Base-by-base conservation (phyloP, 331 rosid species). In the Stylosanthes scabra region DNA sequence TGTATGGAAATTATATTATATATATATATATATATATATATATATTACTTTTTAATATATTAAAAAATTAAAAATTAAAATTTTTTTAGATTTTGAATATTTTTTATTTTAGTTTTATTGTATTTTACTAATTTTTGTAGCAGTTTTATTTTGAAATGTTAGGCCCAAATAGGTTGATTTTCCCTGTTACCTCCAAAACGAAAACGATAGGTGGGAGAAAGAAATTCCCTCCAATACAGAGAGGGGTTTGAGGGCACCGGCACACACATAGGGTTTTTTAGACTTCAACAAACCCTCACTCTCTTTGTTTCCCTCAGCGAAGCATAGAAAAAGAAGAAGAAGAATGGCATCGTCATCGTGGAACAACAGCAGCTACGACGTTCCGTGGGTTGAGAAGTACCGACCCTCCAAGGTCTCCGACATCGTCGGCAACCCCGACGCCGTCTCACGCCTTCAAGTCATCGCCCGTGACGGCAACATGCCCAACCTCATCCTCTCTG, bases 361-460 rank as follows among this genome's bases (percentile, higher is more conserved):
- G 2, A 40, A 77, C 77, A 72, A 11, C 80, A 70, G 11, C 80
- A 66, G 13, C 77, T 94, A 89, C 81, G 97, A 94, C 61, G 78
- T 87, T 2, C 96, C 99, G 11, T 94, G 97, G 99, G 92, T 94
- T 7, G 99, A 94, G 88, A 94, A 94, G 88, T 94, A 85, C 82
- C 88, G 97, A 65, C 99, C 99, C 69, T 66, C 0, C 86, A 94
- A 82, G 80, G 91, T 94, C 72, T 70, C 63, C 6, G 97, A 94
- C 86, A 91, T 94, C 47, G 97, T 94, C 11, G 99, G 97, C 75
- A 91, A 94, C 66, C 86, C 84, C 20, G 99, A 94, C 67, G 95
- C 99, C 70, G 97, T 94, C n/a, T 91, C 96, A 3, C 62, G 99
- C 37, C 93, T 94, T 44, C 99, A 91, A 86, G 87, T 94, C 82